Base-by-base conservation (phyloP, 176 grass and related monocot species). In the Musa acuminata region DNA sequence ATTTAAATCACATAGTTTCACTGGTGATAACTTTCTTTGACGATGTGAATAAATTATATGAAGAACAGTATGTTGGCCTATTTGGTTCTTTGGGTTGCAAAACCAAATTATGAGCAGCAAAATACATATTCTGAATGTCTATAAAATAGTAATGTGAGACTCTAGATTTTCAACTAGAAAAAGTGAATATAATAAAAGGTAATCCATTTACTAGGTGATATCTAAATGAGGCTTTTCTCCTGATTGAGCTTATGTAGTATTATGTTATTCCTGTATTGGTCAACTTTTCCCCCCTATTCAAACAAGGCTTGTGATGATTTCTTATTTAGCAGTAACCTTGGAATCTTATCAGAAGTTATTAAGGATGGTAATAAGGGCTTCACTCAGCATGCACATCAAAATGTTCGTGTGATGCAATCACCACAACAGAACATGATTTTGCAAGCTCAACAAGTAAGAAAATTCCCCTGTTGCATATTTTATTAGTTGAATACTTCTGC, bases 401-500 rank as follows among this genome's bases (percentile, higher is more conserved):
- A 87, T 75, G 81, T 91, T 79, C 90, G 93, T 67, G 25, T 82
- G 64, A 67, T 86, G 72, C 90, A 80, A 24, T 57, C 84, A 21
- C 93, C 88, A 84, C 85, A 86, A 80, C 88, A 87, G 77, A 99
- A 87, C 78, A 71, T 81, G 72, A 78, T 88, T 62, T 77, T 93
- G 80, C 89, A 96, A 67, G 82, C 67, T 52, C 87, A 85, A 74
- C 87, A 94, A 80, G 90, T 99, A 77, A 49, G 77, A 21, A 74
- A 53, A 55, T 78, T 62, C n/a, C 9, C 52, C 73, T 71, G 24
- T 81, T 85, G 17, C 8, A 51, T 26, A 72, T 81, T 76, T 81
- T 77, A 26, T 78, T 19, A 49, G 29, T 78, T 55, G 51, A 55
- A 69, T 62, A 51, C 53, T 85, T 69, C 69, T 52, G 69, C 62